Evolutionary conservation across 306 rosid genomes (phyloP).

Genomic region (Crataegus laevigata): DNA sequence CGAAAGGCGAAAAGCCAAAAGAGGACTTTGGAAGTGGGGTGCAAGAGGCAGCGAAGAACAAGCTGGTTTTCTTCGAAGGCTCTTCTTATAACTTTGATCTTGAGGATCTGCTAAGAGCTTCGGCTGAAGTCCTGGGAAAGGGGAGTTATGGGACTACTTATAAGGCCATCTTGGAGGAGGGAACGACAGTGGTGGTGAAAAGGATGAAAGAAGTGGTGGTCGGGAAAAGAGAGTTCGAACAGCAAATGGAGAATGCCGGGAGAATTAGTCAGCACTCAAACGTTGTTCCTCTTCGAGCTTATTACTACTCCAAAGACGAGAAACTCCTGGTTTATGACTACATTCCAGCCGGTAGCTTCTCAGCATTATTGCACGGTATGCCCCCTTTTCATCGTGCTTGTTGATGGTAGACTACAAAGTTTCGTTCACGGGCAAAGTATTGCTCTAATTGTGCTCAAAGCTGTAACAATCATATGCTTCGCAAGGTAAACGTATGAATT

Average conservation of each 20-base stretch:
- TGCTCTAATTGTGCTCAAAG: neutral
- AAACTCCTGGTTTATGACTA: constrained; percentile 63
- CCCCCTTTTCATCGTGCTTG: neutral
- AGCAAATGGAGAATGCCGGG: constrained; percentile 58
- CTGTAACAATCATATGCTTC: neutral
- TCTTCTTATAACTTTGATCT: constrained; percentile 62
- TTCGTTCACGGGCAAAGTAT: neutral
- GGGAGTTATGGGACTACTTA: constrained; percentile 79
- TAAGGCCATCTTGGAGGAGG: constrained; percentile 72
- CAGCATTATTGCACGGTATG: constrained; percentile 64
- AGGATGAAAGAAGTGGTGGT: constrained; percentile 56
- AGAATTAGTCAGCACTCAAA: constrained; percentile 55
- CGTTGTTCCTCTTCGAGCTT: constrained; percentile 59
- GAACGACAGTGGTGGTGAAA: constrained; percentile 63
- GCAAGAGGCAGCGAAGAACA: constrained; percentile 70
- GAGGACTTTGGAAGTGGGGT: constrained; percentile 74
- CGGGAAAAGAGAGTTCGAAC: constrained; percentile 68
- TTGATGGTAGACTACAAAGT: neutral
- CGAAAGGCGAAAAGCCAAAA: constrained; percentile 41
- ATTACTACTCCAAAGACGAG: constrained; percentile 76
- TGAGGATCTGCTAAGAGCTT: constrained; percentile 73
- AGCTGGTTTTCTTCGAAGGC: constrained; percentile 50
- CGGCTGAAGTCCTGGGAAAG: constrained; percentile 81
- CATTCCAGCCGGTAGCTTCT: constrained; percentile 43
- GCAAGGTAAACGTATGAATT: neutral